These are phyloP conservation scores for Epichloe amarillans DNA, from an alignment of 2,329 filamentous ascomycete genomes.

Conservation along the genomic window DNA sequence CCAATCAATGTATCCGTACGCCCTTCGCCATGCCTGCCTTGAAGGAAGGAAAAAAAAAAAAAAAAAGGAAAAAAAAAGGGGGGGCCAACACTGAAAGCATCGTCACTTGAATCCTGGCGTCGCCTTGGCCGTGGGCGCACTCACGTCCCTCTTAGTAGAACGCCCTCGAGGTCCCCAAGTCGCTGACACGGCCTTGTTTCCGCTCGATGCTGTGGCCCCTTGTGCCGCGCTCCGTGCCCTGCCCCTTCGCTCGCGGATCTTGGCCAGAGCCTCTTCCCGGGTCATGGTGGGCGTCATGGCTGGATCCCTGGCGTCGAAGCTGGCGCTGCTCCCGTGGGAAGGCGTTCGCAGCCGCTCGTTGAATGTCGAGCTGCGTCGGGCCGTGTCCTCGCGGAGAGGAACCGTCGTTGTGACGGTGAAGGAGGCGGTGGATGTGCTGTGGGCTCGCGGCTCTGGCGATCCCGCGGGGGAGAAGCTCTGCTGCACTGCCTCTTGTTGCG, in stretches of 20 bases:
- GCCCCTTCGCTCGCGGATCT: slow-evolving; percentile 60
- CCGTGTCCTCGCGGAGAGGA: slow-evolving; percentile 34
- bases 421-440: slow-evolving; percentile 29
- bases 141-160: slow-evolving; percentile 31
- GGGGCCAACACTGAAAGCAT: background rate
- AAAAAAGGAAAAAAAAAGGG: background rate
- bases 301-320: slow-evolving; percentile 42
- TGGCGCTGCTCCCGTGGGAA: slow-evolving; percentile 23
- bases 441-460: slow-evolving; percentile 23
- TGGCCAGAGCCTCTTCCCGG: slow-evolving; percentile 60
- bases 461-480: slow-evolving; percentile 8
- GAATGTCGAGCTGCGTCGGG: slow-evolving; percentile 25
- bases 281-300: slow-evolving; percentile 53
- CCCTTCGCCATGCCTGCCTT: slow-evolving; percentile 6
- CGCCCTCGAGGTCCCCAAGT: slow-evolving; percentile 9
- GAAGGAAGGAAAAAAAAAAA: background rate
- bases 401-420: slow-evolving; percentile 38
- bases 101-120: slow-evolving; percentile 5
- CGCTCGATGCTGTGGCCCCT: slow-evolving; percentile 46
- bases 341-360: slow-evolving; percentile 32
- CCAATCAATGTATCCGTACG: background rate
- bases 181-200: slow-evolving; percentile 41
- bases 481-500: background rate
- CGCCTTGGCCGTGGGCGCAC: slow-evolving; percentile 26
- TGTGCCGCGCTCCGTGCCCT: slow-evolving; percentile 56